Evolutionary conservation across 1,284 basidiomycete species (phyloP), one percentile per base, ranked within the genome.

Genomic region (Pholiota adiposa): DNA sequence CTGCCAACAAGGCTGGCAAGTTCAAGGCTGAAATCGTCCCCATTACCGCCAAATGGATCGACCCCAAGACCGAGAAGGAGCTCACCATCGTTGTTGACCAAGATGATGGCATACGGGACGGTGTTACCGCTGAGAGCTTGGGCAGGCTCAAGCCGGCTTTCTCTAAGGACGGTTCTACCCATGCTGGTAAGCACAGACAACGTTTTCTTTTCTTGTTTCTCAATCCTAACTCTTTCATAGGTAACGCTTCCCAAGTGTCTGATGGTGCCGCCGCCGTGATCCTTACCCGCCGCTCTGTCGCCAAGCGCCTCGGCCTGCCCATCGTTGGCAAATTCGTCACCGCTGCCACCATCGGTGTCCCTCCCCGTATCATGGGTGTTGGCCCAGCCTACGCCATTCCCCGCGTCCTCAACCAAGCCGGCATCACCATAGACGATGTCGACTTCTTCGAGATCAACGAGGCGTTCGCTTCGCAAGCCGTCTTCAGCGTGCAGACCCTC

Each of bases 381-480:
- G 95, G 94, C 58, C 96, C 96, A 1, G 93, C 93, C 21, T 93
- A 87, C 71, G 95, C 95, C 52, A 97, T 98, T 69, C 95, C 95
- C 56, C 70, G 75, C 59, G 79, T 75, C 3, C 86, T 97, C 61
- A 76, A 86, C 70, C 88, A 89, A 72, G 83, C 86, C 4, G 92
- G 93, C 14, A 81, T 97, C 62, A 76, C 77, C 58, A 82, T 83
- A 66, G 81, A 86, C 59, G 96, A 97, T 67, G 81, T 97, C 66
- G 94, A 97, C 79, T 93, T 97, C 73, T 98, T 81, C 77, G 96
- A 98, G 77, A 92, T 93, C 75, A 98, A 98, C 79, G 96, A 97
- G 77, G 94, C 94, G 31, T 97, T 97, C 69, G 93, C 95, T 9
- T 89, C 86, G 36, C 94, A 96, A 78, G 92, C 92, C 3, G 79